These are phyloP conservation scores for Diaporthe sp. DNA, from an alignment of 2,329 filamentous ascomycete genomes.

Conservation along the genomic window DNA sequence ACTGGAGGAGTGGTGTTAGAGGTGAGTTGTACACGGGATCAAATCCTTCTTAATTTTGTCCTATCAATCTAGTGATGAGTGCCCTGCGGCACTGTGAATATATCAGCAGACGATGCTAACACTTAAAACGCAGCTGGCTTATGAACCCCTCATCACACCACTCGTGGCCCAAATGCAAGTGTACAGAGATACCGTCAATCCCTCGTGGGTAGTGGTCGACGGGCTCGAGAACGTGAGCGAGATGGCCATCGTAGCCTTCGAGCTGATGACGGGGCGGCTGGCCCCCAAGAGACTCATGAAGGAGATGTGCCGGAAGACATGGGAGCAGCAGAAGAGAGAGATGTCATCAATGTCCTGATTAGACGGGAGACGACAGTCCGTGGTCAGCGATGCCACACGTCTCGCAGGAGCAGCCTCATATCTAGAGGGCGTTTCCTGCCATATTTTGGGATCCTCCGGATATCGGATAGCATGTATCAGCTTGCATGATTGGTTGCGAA, in stretches of 20 bases:
- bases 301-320: conserved; percentile 62
- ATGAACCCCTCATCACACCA: conserved; percentile 78
- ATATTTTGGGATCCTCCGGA: background rate
- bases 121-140: conserved; percentile 63
- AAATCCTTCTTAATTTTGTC: background rate
- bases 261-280: conserved; percentile 79
- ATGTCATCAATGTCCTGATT: conserved; percentile 39
- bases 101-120: conserved; percentile 25
- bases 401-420: background rate
- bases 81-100: background rate
- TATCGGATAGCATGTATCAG: background rate
- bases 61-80: background rate
- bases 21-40: conserved; percentile 45
- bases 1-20: conserved; percentile 82
- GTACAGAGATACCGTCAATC: conserved; percentile 60
- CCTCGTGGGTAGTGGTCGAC: conserved; percentile 78
- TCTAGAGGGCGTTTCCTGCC: background rate
- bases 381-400: background rate
- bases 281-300: conserved; percentile 79
- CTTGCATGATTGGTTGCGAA: background rate
- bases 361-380: background rate
- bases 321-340: conserved; percentile 53
- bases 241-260: conserved; percentile 82
- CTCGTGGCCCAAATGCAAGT: conserved; percentile 74
- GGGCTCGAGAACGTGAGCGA: conserved; percentile 80